Evolutionary conservation across 2,329 filamentous ascomycete genomes (phyloP).

Genomic region (Madurella fahalii): DNA sequence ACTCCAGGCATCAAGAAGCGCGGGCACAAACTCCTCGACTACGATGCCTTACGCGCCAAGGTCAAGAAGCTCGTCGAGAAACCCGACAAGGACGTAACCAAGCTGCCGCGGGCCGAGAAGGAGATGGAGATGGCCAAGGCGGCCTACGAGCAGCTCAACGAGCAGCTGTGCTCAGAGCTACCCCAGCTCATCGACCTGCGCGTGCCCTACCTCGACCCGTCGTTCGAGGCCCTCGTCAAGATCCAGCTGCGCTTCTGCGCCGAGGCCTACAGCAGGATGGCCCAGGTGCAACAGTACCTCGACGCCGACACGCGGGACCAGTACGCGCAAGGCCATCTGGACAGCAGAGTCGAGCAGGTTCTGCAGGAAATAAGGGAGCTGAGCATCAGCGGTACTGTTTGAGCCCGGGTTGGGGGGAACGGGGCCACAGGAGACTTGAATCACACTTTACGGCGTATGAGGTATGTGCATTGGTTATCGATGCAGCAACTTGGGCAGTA

Average conservation of each 20-base stretch:
- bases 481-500: slow-evolving; percentile 5
- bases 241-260: slow-evolving; percentile 97
- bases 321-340: slow-evolving; percentile 89
- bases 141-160: slow-evolving; percentile 94
- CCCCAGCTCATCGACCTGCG: slow-evolving; percentile 95
- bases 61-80: slow-evolving; percentile 98
- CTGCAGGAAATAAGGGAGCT: slow-evolving; percentile 94
- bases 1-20: slow-evolving; percentile 91
- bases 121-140: slow-evolving; percentile 91
- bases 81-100: slow-evolving; percentile 96
- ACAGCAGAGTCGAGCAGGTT: slow-evolving; percentile 89
- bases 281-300: slow-evolving; percentile 97
- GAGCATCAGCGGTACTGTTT: slow-evolving; percentile 77
- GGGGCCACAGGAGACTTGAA: background rate
- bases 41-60: slow-evolving; percentile 90
- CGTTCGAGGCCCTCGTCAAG: slow-evolving; percentile 96
- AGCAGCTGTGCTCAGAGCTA: slow-evolving; percentile 87
- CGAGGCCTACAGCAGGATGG: slow-evolving; percentile 96
- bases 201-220: slow-evolving; percentile 94
- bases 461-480: slow-evolving; percentile 11
- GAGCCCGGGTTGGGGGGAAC: background rate
- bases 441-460: slow-evolving; percentile 13
- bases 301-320: slow-evolving; percentile 94
- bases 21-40: slow-evolving; percentile 96
- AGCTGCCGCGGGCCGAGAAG: slow-evolving; percentile 92